Evolutionary conservation across 2,329 filamentous ascomycete genomes (phyloP).

Genomic region (Pleomassaria siparia): DNA sequence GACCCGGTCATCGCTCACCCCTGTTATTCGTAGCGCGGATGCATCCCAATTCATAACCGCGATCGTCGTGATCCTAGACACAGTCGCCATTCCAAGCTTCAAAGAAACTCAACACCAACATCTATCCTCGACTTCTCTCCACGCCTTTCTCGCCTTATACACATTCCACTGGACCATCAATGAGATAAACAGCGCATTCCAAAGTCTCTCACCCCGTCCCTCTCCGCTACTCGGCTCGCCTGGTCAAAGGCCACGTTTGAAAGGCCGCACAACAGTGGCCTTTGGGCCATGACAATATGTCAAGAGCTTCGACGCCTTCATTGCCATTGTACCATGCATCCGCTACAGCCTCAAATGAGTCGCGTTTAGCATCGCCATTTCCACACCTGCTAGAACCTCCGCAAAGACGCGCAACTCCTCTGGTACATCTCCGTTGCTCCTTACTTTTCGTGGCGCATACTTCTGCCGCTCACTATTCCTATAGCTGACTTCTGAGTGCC

Average conservation of each 20-base stretch:
- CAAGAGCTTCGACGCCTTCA: constrained; percentile 60
- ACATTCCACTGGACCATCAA: constrained; percentile 2
- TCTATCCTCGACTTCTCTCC: neutral
- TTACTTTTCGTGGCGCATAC: constrained; percentile 1
- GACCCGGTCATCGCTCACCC: neutral
- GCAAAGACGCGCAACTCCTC: constrained; percentile 32
- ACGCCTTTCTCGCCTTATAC: neutral
- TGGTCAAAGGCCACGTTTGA: constrained; percentile 30
- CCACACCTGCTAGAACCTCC: constrained; percentile 29
- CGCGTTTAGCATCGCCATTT: constrained; percentile 32
- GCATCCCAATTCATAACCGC: constrained; percentile 1
- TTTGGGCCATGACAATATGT: constrained; percentile 61
- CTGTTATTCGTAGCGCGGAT: constrained; percentile 5
- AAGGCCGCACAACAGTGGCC: constrained; percentile 32
- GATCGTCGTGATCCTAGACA: constrained; percentile 3
- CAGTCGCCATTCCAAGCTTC: constrained; percentile 1
- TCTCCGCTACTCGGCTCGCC: constrained; percentile 12
- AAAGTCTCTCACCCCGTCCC: neutral
- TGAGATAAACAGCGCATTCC: constrained; percentile 1
- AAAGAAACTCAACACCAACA: neutral
- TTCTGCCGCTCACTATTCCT: constrained; percentile 4
- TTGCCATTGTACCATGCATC: constrained; percentile 59
- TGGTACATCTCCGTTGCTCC: constrained; percentile 21
- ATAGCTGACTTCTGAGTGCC: constrained; percentile 18
- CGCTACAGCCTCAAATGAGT: constrained; percentile 27